A percentile compares a stretch with the other conserved stretches of the same genome.
phyloP scores from a whole-genome alignment of 1,139 yeast genomes.

The Sugiyamaella castrensis region DNA sequence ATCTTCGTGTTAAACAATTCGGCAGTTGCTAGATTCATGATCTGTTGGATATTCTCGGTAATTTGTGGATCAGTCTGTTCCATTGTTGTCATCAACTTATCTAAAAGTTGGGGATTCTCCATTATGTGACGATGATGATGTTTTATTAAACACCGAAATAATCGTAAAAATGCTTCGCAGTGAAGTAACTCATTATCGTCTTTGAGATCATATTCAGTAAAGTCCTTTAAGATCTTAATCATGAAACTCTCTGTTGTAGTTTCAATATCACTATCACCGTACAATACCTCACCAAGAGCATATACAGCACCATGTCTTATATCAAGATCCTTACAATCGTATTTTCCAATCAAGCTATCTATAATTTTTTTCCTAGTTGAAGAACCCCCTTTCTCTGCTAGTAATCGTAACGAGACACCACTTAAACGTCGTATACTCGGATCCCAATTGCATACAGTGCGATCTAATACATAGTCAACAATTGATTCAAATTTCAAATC shows the following conservation, averaged over 20 bases:
- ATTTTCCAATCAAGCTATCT: conserved; percentile 9
- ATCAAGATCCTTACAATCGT: conserved; percentile 22
- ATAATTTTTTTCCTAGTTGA: conserved; percentile 5
- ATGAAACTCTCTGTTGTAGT: neutral
- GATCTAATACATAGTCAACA: conserved; percentile 20
- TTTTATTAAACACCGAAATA: conserved; percentile 8
- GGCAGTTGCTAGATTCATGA: neutral
- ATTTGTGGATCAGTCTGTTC: conserved; percentile 3
- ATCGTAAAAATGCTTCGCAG: conserved; percentile 25
- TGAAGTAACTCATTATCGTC: conserved; percentile 22
- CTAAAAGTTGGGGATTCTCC: neutral
- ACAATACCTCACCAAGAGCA: conserved; percentile 26
- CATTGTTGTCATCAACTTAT: conserved; percentile 1
- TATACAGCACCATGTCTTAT: conserved; percentile 27
- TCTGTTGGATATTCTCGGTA: neutral
- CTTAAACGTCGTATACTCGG: conserved; percentile 43
- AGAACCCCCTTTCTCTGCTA: conserved; percentile 1
- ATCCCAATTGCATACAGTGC: conserved; percentile 37
- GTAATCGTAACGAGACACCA: conserved; percentile 28
- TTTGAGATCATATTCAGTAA: conserved; percentile 21
- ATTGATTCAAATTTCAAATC: conserved; percentile 35
- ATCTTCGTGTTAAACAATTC: neutral
- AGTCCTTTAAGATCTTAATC: conserved; percentile 8
- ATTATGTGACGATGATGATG: neutral
- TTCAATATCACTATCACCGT: neutral